Base-by-base conservation (phyloP, 73 alveolate genomes). In the Blepharisma stoltei region DNA sequence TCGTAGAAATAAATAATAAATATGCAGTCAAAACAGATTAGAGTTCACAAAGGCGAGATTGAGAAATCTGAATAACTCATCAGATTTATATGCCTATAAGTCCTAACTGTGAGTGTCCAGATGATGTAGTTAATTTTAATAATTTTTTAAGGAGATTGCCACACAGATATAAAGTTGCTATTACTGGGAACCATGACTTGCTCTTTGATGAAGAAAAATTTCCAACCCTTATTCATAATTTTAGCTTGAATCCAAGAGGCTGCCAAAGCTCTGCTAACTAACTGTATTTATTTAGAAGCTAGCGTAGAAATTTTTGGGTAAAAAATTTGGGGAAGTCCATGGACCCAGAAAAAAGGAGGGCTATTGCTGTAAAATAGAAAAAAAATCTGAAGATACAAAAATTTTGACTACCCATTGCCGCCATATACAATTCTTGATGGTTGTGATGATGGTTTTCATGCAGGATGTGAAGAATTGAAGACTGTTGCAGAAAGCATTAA, bases 141-240 rank as follows among this genome's bases (percentile, higher is more conserved):
- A 14, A 14, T 2, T 52, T 52, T 20, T 52, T 52, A 52, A 2
- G 27, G 23, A 14, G 27, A 52, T 52, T 52, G 4, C 66, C 66
- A 14, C 66, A 52, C 23, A 52, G 43, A 21, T 21, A 71, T 67
- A 79, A 79, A 69, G 32, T 79, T 21, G 86, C 68, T 7, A 70
- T 79, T 9, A 77, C 86, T 7, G 86, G 86, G 6, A 79, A 79
- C 48, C 86, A 79, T 79, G 86, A 79, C 8, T 20, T 79, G 5
- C 20, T 83, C 0, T 79, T 79, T 69, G 86, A 79, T 32, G 6
- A 18, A 70, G 81, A 68, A 32, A 60, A 76, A 20, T 55, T 37
- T 0, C 21, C 32, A 20, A 25, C 6, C 8, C 52, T 65, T 54
- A 76, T 49, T 44, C 14, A 6, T 6, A 4, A 76, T 55, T 18